Percentiles rank a stretch among this genome's conserved stretches.
These are phyloP conservation scores for Solanum dulcamara DNA, from an alignment of 257 asterid species.

Conservation along the genomic window DNA sequence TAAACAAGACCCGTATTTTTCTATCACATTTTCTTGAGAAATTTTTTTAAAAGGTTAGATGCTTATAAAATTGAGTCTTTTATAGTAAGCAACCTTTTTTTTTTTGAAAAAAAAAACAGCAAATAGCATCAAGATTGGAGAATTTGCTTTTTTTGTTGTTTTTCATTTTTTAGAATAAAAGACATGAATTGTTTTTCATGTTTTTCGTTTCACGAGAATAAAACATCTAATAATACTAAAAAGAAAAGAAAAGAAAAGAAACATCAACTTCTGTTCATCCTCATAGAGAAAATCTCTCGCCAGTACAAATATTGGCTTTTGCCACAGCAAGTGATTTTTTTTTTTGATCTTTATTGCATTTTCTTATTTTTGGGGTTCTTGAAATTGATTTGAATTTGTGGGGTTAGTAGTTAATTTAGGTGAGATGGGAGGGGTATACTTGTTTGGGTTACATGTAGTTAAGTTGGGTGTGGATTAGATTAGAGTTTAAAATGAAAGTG, in stretches of 20 bases:
- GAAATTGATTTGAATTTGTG: too few species aligned
- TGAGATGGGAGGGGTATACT: too few species aligned
- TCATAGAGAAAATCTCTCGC: constrained; percentile 17
- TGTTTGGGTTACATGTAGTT: too few species aligned
- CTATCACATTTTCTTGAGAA: background rate
- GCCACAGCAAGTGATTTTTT: too few species aligned
- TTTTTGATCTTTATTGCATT: too few species aligned
- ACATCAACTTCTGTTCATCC: constrained; percentile 7
- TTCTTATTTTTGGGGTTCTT: too few species aligned
- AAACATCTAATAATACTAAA: constrained; percentile 27
- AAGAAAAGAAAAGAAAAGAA: constrained; percentile 9
- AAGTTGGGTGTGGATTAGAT: too few species aligned
- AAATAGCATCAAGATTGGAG: background rate
- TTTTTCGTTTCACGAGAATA: constrained; percentile 42
- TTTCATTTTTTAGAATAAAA: background rate
- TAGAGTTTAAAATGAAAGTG: too few species aligned
- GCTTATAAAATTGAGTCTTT: background rate
- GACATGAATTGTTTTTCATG: constrained; percentile 78
- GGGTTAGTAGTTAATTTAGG: too few species aligned
- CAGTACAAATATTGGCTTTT: too few species aligned
- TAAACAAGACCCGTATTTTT: background rate
- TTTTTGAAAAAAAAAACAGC: background rate
- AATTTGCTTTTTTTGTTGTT: background rate
- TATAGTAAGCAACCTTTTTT: background rate
- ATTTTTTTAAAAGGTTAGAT: background rate